These are phyloP conservation scores for Pogostemon cablin DNA, from an alignment of 257 asterid species.

Conservation along the genomic window DNA sequence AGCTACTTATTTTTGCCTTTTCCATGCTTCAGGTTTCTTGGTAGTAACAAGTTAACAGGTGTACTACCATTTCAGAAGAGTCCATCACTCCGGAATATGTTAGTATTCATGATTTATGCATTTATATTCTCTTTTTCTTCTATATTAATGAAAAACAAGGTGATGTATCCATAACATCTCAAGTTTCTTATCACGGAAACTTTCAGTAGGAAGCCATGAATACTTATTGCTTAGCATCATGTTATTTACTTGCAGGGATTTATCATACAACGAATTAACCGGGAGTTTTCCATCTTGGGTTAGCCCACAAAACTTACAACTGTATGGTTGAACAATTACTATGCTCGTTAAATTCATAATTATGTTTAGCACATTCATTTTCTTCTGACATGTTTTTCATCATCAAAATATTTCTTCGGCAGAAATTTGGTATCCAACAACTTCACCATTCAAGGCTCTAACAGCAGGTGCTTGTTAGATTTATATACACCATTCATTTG, in stretches of 20 bases:
- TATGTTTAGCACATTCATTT: background rate
- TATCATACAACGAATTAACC: constrained; percentile 72
- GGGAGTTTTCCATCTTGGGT: constrained; percentile 85
- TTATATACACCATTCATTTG: background rate
- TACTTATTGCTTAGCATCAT: background rate
- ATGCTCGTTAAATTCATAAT: constrained; percentile 2
- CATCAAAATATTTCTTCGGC: constrained; percentile 19
- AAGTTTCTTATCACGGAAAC: background rate
- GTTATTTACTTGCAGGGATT: constrained; percentile 56
- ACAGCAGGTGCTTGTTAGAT: constrained; percentile 47
- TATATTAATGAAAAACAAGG: background rate
- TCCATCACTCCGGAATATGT: constrained; percentile 56
- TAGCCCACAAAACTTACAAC: constrained; percentile 46
- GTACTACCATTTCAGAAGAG: constrained; percentile 54
- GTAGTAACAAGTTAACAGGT: constrained; percentile 70
- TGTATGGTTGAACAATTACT: constrained; percentile 43
- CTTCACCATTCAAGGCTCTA: constrained; percentile 50
- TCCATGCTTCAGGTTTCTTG: constrained; percentile 69
- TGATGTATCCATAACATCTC: constrained; percentile 6
- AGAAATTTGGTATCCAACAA: constrained; percentile 81
- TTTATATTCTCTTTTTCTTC: background rate
- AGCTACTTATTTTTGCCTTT: background rate
- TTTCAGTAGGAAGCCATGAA: constrained; percentile 13
- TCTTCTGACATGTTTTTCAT: background rate
- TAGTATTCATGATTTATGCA: constrained; percentile 27